Evolutionary conservation across 2,329 filamentous ascomycete genomes (phyloP), one percentile per base, ranked within the genome.

Genomic region (Fusarium sp.): DNA sequence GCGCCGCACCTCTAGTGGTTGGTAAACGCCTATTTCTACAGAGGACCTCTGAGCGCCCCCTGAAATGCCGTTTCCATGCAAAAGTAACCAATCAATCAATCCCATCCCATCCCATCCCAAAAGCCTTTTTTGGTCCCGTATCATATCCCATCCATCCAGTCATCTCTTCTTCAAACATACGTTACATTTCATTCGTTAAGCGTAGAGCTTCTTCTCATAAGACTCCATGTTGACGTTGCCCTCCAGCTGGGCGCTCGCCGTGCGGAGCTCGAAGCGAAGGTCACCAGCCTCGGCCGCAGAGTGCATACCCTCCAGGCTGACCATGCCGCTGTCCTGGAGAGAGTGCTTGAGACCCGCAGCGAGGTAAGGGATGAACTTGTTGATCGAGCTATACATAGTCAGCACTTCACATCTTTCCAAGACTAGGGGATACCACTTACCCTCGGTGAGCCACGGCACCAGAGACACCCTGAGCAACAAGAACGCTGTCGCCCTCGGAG

Each of bases 161-260:
- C 69, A 64, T 72, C 74, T 78, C 66, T 65, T 63, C 48, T 65
- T 68, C 64, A 52, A 70, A 48, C 32, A 64, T 67, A 65, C 68
- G 37, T 74, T 64, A 71, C 72, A 73, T 76, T 71, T 78, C 76
- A 78, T 84, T 78, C 76, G 77, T 84, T 91, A 98, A 80, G 95
- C 95, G 86, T 97, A 99, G 77, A 99, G 93, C 91, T 98, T 99
- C 93, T 99, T 99, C 89, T 98, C 97, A 83, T 97, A 98, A 83
- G 94, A 96, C 88, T 98, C 95, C 89, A 99, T 95, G 87, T 98
- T 97, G 72, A 99, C 95, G 82, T 96, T 97, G 75, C 97, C 97
- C 88, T 99, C 97, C 69, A 97, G 90, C 90, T 98, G 95, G 60
- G 97, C 97, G 84, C 95, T 98, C 70, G 95, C 93, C 71, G 95